Evolutionary conservation across 192 early-diverging fungal species (phyloP).

Genomic region (Backusella australiensis): DNA sequence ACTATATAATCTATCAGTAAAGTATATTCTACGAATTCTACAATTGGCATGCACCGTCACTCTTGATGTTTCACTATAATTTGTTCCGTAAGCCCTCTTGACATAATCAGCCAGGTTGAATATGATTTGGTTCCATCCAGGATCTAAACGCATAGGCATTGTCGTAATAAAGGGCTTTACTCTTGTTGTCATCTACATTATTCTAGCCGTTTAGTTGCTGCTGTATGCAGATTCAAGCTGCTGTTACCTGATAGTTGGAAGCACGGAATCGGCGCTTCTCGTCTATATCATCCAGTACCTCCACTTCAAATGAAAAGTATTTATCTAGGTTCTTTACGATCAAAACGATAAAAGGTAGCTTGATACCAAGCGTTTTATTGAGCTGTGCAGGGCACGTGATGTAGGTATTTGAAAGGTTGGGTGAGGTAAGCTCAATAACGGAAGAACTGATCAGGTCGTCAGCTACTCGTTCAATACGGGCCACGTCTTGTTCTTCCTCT

Average conservation of each 20-base stretch:
- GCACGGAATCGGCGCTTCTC: conserved; percentile 79
- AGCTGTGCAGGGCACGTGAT: conserved; percentile 80
- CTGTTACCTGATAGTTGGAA: conserved; percentile 83
- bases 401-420: conserved; percentile 81
- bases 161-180: conserved; percentile 87
- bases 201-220: neutral
- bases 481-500: conserved; percentile 38
- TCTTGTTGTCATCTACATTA: conserved; percentile 64
- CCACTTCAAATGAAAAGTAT: conserved; percentile 92
- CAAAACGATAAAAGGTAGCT: conserved; percentile 85
- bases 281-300: conserved; percentile 83
- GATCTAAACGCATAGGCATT: conserved; percentile 91
- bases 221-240: neutral
- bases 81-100: conserved; percentile 83
- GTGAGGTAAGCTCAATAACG: conserved; percentile 77
- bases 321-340: conserved; percentile 86
- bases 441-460: conserved; percentile 82
- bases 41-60: conserved; percentile 93
- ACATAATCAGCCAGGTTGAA: conserved; percentile 89
- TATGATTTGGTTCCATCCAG: conserved; percentile 96
- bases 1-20: conserved; percentile 85
- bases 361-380: conserved; percentile 84
- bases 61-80: conserved; percentile 82
- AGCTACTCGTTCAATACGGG: conserved; percentile 72
- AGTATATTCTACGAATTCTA: conserved; percentile 84